Base-by-base conservation (phyloP, 805 yeast genomes). In the Candida namnaoensis region DNA sequence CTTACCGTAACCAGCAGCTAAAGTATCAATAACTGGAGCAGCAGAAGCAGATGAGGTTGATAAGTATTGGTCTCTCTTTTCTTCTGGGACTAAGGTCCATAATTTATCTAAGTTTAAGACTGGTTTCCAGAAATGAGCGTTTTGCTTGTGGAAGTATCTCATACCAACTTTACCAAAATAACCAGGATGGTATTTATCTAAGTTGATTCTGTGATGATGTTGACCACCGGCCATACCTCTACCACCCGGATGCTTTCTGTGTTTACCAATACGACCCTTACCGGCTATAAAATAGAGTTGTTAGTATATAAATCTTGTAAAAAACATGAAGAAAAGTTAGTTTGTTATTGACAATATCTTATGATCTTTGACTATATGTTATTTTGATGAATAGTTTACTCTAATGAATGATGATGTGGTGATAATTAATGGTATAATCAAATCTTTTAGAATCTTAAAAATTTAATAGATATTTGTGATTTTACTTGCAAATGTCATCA, bases 221-320 rank as follows among this genome's bases (percentile, higher is more conserved):
- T 80, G 91, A 88, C 99, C 99, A 91, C 99, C 99, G 71, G 99
- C 99, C 90, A 77, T 91, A 93, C 99, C 99, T 78, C 98, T 90
- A 79, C 99, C 99, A 93, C 99, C 99, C 59, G 99, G 97, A 66
- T 86, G 93, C 95, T 93, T 93, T 88, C 99, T 90, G 95, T 93
- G 99, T 85, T 93, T 93, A 77, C 99, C 99, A 75, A 93, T 77
- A 82, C 99, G 95, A 86, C 99, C 99, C 74, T 91, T 82, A 87
- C 99, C 99, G 95, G 98, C 98, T 85, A 64, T 60, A 41, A 37
- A 25, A 44, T 37, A 40, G 33, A 27, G 9, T 23, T 30, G 59
- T 57, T 58, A 56, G 61, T 57, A 56, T 41, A 19, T 19, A 3
- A 19, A 19, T 19, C 19, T 19, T 19, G 19, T 19, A 19, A 19